These are phyloP conservation scores for Triticum monococcum DNA, from an alignment of 176 grass and related monocot species.

Conservation along the genomic window DNA sequence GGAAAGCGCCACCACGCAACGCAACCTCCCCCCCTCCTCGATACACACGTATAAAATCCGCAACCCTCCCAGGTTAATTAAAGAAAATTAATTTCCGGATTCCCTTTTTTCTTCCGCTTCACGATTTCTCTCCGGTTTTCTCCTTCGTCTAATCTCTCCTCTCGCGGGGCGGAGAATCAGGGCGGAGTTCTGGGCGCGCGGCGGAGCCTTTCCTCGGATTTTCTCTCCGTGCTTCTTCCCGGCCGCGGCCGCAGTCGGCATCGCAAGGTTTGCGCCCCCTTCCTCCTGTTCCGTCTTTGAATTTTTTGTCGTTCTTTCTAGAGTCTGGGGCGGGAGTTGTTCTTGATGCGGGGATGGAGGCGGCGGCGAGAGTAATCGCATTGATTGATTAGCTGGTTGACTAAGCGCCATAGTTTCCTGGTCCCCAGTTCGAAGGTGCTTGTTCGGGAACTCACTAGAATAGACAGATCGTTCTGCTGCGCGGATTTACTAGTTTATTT, in stretches of 20 bases:
- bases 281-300: neutral
- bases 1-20: constrained; percentile 3
- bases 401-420: neutral
- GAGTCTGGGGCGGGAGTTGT: neutral
- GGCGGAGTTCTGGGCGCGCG: neutral
- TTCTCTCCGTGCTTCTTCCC: neutral
- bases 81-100: neutral
- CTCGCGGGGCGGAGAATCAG: neutral
- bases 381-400: neutral
- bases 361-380: neutral
- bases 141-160: constrained; percentile 27
- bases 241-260: neutral
- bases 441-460: neutral
- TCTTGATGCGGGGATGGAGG: neutral
- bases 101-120: constrained; percentile 17
- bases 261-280: constrained; percentile 35
- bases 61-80: neutral
- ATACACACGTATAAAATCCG: constrained; percentile 22
- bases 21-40: neutral
- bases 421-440: neutral
- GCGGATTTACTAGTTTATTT: neutral
- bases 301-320: neutral
- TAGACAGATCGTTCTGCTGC: neutral
- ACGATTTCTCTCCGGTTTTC: constrained; percentile 25
- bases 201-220: neutral